These are phyloP conservation scores for Penicillium angulare DNA, from an alignment of 495 filamentous ascomycete species.

Conservation along the genomic window DNA sequence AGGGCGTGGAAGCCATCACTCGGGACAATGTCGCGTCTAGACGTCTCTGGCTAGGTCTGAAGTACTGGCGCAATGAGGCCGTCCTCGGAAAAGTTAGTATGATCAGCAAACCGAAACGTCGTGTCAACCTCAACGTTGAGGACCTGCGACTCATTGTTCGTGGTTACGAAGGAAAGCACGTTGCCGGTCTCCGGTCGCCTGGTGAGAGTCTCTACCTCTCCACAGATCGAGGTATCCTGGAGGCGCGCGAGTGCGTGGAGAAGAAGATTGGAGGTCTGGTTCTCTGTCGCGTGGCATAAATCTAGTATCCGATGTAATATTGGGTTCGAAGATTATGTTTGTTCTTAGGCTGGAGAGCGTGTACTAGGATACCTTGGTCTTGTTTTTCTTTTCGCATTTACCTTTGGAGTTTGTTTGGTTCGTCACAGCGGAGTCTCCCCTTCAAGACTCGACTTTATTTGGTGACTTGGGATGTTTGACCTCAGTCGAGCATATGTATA, in stretches of 20 bases:
- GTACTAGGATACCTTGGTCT: constrained; percentile 9
- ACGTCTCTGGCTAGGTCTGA: constrained; percentile 87
- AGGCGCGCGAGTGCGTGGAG: constrained; percentile 82
- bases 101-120: constrained; percentile 74
- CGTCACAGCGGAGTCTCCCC: constrained; percentile 37
- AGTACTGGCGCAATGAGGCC: constrained; percentile 87
- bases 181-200: constrained; percentile 69
- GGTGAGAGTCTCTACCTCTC: constrained; percentile 83
- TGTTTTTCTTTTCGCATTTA: constrained; percentile 39
- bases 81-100: constrained; percentile 70
- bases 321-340: constrained; percentile 3
- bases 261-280: constrained; percentile 81
- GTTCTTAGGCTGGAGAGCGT: not conserved
- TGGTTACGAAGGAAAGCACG: constrained; percentile 60
- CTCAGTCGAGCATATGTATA: constrained; percentile 39
- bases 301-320: constrained; percentile 6
- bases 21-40: constrained; percentile 73
- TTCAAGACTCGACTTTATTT: constrained; percentile 27
- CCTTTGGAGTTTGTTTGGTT: constrained; percentile 42
- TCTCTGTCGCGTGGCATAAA: constrained; percentile 64
- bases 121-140: constrained; percentile 60
- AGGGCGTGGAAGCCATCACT: constrained; percentile 59
- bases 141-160: constrained; percentile 62
- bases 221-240: constrained; percentile 79
- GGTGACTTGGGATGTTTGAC: constrained; percentile 37